Base-by-base conservation (phyloP, 2,329 filamentous ascomycete species). In the Periconia sp. region DNA sequence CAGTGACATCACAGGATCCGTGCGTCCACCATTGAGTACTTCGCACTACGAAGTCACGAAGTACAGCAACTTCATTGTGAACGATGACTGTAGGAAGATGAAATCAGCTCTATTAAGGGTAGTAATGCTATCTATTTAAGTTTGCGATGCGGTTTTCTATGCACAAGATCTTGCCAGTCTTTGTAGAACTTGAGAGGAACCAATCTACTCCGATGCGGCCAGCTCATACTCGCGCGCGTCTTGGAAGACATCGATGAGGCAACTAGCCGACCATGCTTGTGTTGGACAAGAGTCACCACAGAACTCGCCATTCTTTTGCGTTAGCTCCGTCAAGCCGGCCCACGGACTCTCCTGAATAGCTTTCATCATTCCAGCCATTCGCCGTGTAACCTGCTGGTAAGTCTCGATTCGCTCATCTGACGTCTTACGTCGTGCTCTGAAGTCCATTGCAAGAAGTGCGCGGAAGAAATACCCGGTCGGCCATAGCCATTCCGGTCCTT, bases 401-500 rank as follows among this genome's bases (percentile, higher is more conserved):
- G 88, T 88, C 71, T 97, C 94, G 1, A 86, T 87, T 22, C 85
- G 82, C 50, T 87, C 89, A 60, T 89, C 81, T 4, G 73, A 66
- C 1, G 78, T 82, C 50, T 80, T 79, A 35, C 89, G 81, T 21
- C 91, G 79, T 75, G 81, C 79, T n/a, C n/a, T n/a, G 36, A 97
- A 75, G 66, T 96, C 91, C 62, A 97, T 97, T 69, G 91, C 88
- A 51, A 99, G 80, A 53, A 99, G 76, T 1, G 94, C 94, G 35
- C 95, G 85, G 16, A 96, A 78, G 78, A 96, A 99, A 77, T 91
- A 99, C 4, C 94, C 94, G 1, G 90, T 92, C 0, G 92, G 95
- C 94, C 94, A 99, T 17, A 96, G 75, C 94, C 94, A 99, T 70
- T 99, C 94, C 0, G 94, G 95, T 4, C 94, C 94, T 70, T 97